Evolutionary conservation across 1,284 basidiomycete species (phyloP).

Genomic region (Cyathus olla): DNA sequence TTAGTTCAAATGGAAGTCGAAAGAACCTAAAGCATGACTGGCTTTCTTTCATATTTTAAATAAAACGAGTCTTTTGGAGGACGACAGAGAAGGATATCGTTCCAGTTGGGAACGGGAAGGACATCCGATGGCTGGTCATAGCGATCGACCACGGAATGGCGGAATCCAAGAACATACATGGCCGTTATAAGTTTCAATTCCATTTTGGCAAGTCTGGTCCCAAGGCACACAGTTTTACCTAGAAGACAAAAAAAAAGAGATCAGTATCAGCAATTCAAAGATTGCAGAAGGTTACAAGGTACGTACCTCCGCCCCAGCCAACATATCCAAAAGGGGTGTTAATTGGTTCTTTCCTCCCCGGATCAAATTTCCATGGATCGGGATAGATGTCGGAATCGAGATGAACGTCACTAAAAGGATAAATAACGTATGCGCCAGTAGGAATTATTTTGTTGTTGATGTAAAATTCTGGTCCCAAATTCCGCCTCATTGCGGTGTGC

Average conservation of each 20-base stretch:
- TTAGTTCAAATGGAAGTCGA: background rate
- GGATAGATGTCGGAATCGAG: constrained; percentile 75
- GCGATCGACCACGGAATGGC: constrained; percentile 64
- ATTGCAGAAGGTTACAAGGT: constrained; percentile 24
- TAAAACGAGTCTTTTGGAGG: constrained; percentile 65
- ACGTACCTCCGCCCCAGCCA: constrained; percentile 82
- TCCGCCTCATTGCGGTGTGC: constrained; percentile 81
- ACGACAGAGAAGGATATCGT: constrained; percentile 75
- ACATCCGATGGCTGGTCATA: constrained; percentile 54
- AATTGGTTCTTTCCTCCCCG: constrained; percentile 60
- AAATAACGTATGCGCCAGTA: constrained; percentile 77
- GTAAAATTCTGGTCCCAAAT: constrained; percentile 73
- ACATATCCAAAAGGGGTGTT: constrained; percentile 68
- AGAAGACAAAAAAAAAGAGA: no score
- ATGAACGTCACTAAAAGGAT: constrained; percentile 83
- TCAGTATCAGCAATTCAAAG: constrained; percentile 4
- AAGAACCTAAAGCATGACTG: constrained; percentile 39
- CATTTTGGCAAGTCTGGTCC: constrained; percentile 76
- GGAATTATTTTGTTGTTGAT: constrained; percentile 75
- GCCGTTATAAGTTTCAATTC: constrained; percentile 76
- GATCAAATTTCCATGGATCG: constrained; percentile 81
- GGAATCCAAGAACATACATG: constrained; percentile 71
- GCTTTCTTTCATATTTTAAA: constrained; percentile 59
- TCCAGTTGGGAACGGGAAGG: constrained; percentile 77
- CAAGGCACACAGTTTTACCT: constrained; percentile 78